These are phyloP conservation scores for Ziziphus jujuba DNA, from an alignment of 306 rosid genomes.

Conservation along the genomic window DNA sequence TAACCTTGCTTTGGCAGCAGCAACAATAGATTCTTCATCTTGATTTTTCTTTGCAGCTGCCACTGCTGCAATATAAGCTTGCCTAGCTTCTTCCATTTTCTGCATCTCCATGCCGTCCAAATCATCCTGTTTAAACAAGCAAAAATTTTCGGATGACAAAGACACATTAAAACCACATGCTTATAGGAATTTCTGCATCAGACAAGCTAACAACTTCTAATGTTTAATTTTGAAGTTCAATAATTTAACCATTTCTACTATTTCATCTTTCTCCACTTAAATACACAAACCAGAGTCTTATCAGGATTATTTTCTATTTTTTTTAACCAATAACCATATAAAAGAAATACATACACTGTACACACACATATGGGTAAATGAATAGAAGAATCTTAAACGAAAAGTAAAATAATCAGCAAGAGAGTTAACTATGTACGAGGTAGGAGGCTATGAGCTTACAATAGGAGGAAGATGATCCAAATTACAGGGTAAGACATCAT, in stretches of 20 bases:
- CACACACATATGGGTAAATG: too few species aligned
- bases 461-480: constrained; percentile 34
- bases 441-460: constrained; percentile 30
- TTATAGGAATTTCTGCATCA: background rate
- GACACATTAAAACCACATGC: constrained; percentile 5
- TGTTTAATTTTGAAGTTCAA: too few species aligned
- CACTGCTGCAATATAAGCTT: constrained; percentile 68
- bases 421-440: background rate
- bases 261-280: too few species aligned
- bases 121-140: constrained; percentile 58
- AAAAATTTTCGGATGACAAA: constrained; percentile 15
- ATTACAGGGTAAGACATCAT: constrained; percentile 26
- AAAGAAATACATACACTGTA: background rate
- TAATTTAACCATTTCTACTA: too few species aligned
- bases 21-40: constrained; percentile 82
- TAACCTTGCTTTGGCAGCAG: constrained; percentile 72
- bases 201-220: too few species aligned
- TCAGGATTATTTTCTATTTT: too few species aligned
- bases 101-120: constrained; percentile 66
- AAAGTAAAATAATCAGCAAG: background rate
- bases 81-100: constrained; percentile 81
- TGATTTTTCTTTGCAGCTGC: constrained; percentile 62
- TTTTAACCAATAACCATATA: background rate
- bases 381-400: background rate
- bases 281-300: too few species aligned